phyloP scores from a whole-genome alignment of 1,139 yeast genomes.

The Sugiyamaella pinicola region DNA sequence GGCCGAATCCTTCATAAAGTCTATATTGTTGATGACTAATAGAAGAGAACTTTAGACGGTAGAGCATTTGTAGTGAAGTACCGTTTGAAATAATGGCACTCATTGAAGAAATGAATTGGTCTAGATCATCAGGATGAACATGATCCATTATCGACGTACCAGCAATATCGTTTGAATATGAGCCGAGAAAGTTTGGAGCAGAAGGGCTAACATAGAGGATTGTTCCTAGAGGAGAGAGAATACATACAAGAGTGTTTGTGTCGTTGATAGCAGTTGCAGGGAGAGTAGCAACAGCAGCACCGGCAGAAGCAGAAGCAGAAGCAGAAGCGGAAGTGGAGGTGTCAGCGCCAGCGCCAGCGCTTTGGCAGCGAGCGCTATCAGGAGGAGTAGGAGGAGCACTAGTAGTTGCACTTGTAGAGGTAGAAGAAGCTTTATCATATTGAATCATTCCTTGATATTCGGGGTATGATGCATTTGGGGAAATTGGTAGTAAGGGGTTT shows the following conservation, averaged over 20 bases:
- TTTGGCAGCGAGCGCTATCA: not conserved
- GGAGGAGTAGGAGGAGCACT: not conserved
- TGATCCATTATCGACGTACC: slow-evolving; percentile 28
- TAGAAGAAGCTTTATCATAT: not conserved
- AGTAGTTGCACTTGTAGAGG: not conserved
- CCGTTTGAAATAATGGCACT: slow-evolving; percentile 24
- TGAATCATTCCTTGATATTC: not conserved
- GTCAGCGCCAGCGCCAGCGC: not conserved
- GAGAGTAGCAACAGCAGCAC: not conserved
- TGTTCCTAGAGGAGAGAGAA: slow-evolving; percentile 20
- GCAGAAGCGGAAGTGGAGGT: not conserved
- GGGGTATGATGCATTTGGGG: not conserved
- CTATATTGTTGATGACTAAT: slow-evolving; percentile 17
- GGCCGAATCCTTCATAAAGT: slow-evolving; percentile 26
- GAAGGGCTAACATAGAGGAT: slow-evolving; percentile 20
- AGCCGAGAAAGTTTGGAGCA: slow-evolving; percentile 11
- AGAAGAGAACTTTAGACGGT: slow-evolving; percentile 25
- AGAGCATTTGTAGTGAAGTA: slow-evolving; percentile 28
- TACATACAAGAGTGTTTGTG: slow-evolving; percentile 11
- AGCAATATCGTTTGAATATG: slow-evolving; percentile 16
- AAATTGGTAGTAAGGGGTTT: not conserved
- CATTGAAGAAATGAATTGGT: slow-evolving; percentile 28
- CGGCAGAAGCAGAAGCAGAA: not conserved
- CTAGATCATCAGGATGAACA: slow-evolving; percentile 36
- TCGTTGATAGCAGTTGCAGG: slow-evolving; percentile 7